Evolutionary conservation across 306 rosid genomes (phyloP).

Genomic region (Citrullus amarus): DNA sequence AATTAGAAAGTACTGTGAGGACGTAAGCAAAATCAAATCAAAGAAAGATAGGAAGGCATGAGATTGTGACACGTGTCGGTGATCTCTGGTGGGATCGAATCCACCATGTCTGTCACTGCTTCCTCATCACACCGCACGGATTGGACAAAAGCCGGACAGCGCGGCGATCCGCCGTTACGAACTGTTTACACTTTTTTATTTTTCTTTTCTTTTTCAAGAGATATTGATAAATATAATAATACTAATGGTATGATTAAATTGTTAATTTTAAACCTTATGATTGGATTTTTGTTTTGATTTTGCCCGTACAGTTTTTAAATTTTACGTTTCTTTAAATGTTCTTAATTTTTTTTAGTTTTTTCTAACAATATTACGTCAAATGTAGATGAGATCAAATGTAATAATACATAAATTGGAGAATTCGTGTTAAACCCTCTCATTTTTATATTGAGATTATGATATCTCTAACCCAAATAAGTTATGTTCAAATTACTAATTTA

Average conservation of each 20-base stretch:
- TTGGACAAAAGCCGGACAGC: conserved; percentile 43
- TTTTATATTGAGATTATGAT: too few relatives aligned
- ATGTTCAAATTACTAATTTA: too few relatives aligned
- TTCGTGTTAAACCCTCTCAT: too few relatives aligned
- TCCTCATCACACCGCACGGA: conserved; percentile 28
- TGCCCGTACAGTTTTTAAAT: neutral
- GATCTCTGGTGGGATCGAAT: conserved; percentile 1
- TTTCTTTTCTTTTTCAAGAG: neutral
- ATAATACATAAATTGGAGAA: too few relatives aligned
- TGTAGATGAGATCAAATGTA: too few relatives aligned
- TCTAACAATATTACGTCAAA: too few relatives aligned
- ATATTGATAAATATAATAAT: neutral
- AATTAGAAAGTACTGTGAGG: conserved; percentile 1
- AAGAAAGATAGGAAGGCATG: neutral
- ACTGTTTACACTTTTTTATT: conserved; percentile 13
- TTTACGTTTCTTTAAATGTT: too few relatives aligned
- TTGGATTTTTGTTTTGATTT: neutral
- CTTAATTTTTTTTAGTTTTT: too few relatives aligned
- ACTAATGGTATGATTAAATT: neutral
- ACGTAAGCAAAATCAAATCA: conserved; percentile 19
- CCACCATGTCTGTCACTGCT: conserved; percentile 20
- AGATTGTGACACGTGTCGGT: conserved; percentile 11
- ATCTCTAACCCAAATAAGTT: too few relatives aligned
- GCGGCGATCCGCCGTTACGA: conserved; percentile 46
- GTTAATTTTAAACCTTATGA: neutral